These are phyloP conservation scores for Ilyonectria destructans DNA, from an alignment of 2,329 filamentous ascomycete genomes.

Conservation along the genomic window DNA sequence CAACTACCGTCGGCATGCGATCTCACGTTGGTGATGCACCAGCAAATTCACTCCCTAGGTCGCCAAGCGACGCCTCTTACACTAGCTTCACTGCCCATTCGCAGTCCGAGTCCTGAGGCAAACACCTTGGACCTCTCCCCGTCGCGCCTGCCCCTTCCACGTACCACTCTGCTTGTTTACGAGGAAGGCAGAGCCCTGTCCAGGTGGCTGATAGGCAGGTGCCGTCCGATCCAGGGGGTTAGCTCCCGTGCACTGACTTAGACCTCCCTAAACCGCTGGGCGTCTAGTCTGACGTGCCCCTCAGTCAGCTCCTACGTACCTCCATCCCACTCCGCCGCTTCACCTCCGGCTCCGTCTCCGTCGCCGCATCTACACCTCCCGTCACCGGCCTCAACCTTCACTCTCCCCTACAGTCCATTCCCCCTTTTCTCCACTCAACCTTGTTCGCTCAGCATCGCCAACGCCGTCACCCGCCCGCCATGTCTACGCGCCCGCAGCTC, in stretches of 20 bases:
- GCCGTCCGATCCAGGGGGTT: constrained; percentile 1
- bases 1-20: constrained; percentile 1
- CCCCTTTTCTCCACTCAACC: background rate
- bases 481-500: constrained; percentile 72
- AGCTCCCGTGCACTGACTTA: constrained; percentile 26
- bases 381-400: background rate
- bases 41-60: constrained; percentile 1
- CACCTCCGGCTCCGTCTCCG: constrained; percentile 31
- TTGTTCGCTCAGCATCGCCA: background rate
- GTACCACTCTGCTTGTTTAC: background rate
- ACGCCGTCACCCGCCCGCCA: constrained; percentile 53
- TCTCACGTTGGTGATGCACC: background rate
- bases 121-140: background rate
- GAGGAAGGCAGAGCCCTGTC: background rate
- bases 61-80: constrained; percentile 8
- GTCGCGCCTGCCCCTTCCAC: background rate
- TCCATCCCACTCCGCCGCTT: constrained; percentile 15
- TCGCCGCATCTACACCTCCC: constrained; percentile 8
- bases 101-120: background rate
- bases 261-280: constrained; percentile 31
- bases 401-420: background rate
- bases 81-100: constrained; percentile 7
- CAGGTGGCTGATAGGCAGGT: constrained; percentile 14
- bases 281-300: constrained; percentile 42
- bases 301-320: constrained; percentile 34